Base-by-base conservation (phyloP, 805 yeast genomes). In the Wickerhamiella shivajii region DNA sequence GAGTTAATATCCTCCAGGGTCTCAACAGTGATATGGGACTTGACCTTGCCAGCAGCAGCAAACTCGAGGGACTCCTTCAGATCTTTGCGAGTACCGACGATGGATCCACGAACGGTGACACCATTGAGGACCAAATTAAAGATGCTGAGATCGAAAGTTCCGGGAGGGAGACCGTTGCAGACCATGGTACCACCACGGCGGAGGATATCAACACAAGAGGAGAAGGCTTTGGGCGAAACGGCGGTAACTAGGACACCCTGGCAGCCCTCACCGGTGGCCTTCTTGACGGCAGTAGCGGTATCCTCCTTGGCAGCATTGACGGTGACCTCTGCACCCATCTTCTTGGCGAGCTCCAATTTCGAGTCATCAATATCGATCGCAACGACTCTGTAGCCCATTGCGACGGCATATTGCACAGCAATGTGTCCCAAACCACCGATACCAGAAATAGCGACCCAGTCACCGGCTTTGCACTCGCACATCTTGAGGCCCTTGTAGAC, bases 401-500 rank as follows among this genome's bases (percentile, higher is more conserved):
- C 81, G 52, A 60, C 66, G 39, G 81, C 84, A 60, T 71, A 76
- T 60, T 76, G 84, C 47, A 73, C 59, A 37, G 80, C 81, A 43
- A 76, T 60, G 37, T 81, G 66, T 40, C 85, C 85, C 49, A 76
- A 69, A 43, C 84, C 84, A 49, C 75, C 81, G 36, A 83, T 83
- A 57, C 85, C 85, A 39, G 78, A 69, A 46, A 76, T 60, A 45
- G 78, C 77, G 39, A 76, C 75, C 80, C 80, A 75, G 47, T 77
- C 67, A 46, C 84, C 84, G 39, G 83, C 70, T 39, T 45, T 53
- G 50, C 75, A 61, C 38, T 68, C 69, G 36, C 92, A 79, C 27
- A 80, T 76, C 67, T 79, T 79, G 54, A 80, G 64, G 28, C 92
- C 93, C 66, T 79, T 80, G 74, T 80, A 80, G 38, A 78, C 92